A percentile compares a stretch with the other conserved stretches of the same genome.
Conservation (phyloP, 306 rosid species). For the Datisca glomerata region DNA sequence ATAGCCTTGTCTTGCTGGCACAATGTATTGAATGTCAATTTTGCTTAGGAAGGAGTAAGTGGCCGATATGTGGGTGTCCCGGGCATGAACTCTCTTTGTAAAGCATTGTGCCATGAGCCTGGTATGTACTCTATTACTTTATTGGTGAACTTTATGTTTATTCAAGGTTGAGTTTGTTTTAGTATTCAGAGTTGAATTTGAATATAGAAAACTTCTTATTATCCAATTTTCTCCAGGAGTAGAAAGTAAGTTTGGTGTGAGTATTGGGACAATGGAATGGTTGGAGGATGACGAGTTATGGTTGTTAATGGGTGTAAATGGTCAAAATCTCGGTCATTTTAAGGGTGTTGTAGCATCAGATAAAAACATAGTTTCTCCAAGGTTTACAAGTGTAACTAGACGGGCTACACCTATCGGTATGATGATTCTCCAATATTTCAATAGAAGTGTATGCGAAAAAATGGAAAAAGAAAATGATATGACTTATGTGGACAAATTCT, state of each 20-base stretch:
- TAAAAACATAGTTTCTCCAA: slow-evolving; percentile 62
- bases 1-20: too few relatives aligned
- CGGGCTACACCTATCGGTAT: slow-evolving; percentile 69
- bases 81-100: slow-evolving; percentile 90
- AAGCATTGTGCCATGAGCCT: slow-evolving; percentile 58
- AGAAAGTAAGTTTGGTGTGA: slow-evolving; percentile 64
- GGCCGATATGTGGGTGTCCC: slow-evolving; percentile 85
- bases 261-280: slow-evolving; percentile 69
- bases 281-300: slow-evolving; percentile 51
- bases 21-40: slow-evolving; percentile 24
- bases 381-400: slow-evolving; percentile 50
- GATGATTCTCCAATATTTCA: neutral
- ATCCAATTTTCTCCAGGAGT: slow-evolving; percentile 35
- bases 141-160: slow-evolving; percentile 7
- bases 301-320: slow-evolving; percentile 56
- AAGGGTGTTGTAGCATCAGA: slow-evolving; percentile 80
- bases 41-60: slow-evolving; percentile 50
- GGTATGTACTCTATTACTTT: slow-evolving; percentile 33
- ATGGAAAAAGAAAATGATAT: too few relatives aligned
- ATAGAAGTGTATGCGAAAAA: too few relatives aligned
- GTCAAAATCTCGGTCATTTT: slow-evolving; percentile 66
- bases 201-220: slow-evolving; percentile 7
- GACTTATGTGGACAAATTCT: too few relatives aligned
- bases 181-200: slow-evolving; percentile 16
- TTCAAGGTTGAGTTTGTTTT: neutral